Base-by-base conservation (phyloP, 164 flowering plant genomes). In the Dillenia suffruticosa region DNA sequence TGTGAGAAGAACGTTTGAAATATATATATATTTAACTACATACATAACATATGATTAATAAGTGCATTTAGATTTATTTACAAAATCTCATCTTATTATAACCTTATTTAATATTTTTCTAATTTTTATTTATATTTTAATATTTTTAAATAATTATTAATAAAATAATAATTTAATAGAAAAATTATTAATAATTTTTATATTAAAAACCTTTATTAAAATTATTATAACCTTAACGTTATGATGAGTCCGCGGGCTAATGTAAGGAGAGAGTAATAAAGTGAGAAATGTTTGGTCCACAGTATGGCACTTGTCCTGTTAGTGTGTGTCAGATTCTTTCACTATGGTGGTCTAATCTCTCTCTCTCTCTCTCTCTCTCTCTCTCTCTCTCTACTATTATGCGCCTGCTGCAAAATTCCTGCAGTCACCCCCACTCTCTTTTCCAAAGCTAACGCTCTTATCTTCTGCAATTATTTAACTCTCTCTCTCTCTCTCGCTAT, bases 221-320 rank as follows among this genome's bases (percentile, higher is more conserved):
- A 26, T 26, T 2, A 26, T 26, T 5, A 26, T 26, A 26, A 26
- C 5, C 40, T 26, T 26, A 2, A 2, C 40, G 1, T 2, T 26
- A 26, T 5, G 40, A 26, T 0, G 3, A 26, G 40, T 26, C 40
- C 40, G 40, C 40, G 47, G 12, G 19, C 5, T 49, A 48, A 32
- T 26, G 67, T 68, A 1, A 40, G 32, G 9, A 46, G 63, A 10
- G 51, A 45, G 16, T 57, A 73, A 49, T 72, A 72, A 72, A 72
- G 72, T 59, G 50, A 49, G n/a, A 62, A 54, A 65, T 59, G 77
- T 44, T 17, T 74, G 76, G 77, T 63, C 81, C 77, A 74, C 77
- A 51, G 32, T 49, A 57, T 58, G 56, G 52, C 26, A 54, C 49
- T 66, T 72, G 76, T 69, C 65, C 58, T 63, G 59, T 62, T 62